Evolutionary conservation across 1,284 basidiomycete genomes (phyloP).

Genomic region (Cryptococcus jaspeensis): DNA sequence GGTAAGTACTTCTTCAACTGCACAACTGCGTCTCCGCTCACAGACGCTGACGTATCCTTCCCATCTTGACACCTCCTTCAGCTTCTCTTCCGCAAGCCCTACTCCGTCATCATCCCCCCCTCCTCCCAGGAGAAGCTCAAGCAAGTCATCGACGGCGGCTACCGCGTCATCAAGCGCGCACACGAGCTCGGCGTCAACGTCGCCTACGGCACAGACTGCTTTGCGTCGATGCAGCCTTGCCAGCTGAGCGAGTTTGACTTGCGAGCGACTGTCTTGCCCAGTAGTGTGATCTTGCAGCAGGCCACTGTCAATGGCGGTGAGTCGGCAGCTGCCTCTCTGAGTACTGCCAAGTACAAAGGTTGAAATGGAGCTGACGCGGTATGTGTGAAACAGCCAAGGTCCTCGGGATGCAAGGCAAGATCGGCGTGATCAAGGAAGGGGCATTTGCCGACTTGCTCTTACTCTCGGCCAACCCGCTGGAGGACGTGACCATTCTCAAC

Average conservation of each 20-base stretch:
- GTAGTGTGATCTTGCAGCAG: conserved; percentile 52
- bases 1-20: conserved; percentile 3
- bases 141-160: conserved; percentile 23
- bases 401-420: conserved; percentile 45
- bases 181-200: conserved; percentile 34
- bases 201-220: conserved; percentile 32
- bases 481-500: conserved; percentile 55
- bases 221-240: conserved; percentile 26
- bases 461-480: conserved; percentile 54
- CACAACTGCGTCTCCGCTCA: no score
- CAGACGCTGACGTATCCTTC: no score
- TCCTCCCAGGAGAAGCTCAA: conserved; percentile 25
- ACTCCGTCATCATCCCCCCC: conserved; percentile 23
- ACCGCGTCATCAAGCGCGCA: conserved; percentile 26
- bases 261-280: conserved; percentile 50
- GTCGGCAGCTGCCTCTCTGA: background rate
- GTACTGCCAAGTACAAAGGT: no score
- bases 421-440: conserved; percentile 50
- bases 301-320: conserved; percentile 53
- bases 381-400: conserved; percentile 40
- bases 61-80: no score
- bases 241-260: conserved; percentile 50
- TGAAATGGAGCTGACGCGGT: background rate
- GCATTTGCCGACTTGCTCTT: conserved; percentile 55
- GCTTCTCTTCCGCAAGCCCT: conserved; percentile 26